Base-by-base conservation (phyloP, 495 filamentous ascomycete genomes). In the Talaromyces thailandensis region DNA sequence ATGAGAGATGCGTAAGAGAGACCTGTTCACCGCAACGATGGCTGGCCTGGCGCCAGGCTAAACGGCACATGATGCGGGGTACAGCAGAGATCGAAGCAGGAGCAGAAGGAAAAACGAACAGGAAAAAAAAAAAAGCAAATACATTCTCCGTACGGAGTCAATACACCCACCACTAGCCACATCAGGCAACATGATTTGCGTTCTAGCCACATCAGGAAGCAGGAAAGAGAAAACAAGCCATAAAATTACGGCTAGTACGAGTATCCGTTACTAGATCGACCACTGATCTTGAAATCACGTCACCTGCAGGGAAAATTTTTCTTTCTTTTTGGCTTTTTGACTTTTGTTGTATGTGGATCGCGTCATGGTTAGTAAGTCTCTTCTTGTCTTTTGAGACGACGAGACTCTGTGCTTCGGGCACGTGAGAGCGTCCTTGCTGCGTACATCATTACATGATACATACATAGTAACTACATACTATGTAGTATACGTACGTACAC, bases 1-100 rank as follows among this genome's bases (percentile, higher is more conserved):
- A n/a, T n/a, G n/a, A n/a, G n/a, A n/a, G n/a, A n/a, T n/a, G n/a
- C n/a, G 37, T 16, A 14, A 43, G 6, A 16, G 37, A 21, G 43
- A n/a, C n/a, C 18, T 48, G 43, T 48, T 48, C 43, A 48, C 43
- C 43, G 43, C 37, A 32, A 32, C n/a, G 6, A 32, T 32, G 31
- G 31, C 35, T 14, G 24, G 40, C 12, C 3, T 51, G 48, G 48
- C 35, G 35, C 35, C 24, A 57, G 53, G 29, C 23, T 59, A 29
- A 26, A 12, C 4, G 28, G 56, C 56, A 32, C 57, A 60, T 43
- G 40, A 48, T 48, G 59, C 59, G 59, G 59, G 59, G 59, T 61
- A 61, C 59, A 61, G 57, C 57, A 59, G 16, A n/a, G 29, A 28
- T 35, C 29, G 37, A 32, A 23, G 59, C 21, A 31, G 26, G 26